Evolutionary conservation across 768 basidiomycete genomes (phyloP).

Genomic region (Nidularia pulvinata): DNA sequence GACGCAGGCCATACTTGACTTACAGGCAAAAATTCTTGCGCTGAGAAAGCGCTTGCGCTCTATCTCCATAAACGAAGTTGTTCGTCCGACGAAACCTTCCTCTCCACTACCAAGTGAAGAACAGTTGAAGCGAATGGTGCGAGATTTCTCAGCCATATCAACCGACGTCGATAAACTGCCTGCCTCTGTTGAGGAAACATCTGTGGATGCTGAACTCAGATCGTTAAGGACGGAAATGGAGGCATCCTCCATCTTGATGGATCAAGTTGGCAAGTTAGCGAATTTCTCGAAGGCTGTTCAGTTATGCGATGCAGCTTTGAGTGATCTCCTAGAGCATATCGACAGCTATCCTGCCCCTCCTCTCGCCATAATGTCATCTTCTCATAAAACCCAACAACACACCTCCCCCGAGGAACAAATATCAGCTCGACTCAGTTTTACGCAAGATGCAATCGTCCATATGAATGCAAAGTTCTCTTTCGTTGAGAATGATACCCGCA

Average conservation of each 20-base stretch:
- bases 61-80: conserved; percentile 55
- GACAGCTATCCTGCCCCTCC: conserved; percentile 79
- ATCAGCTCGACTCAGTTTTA: conserved; percentile 61
- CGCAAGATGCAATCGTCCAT: conserved; percentile 45
- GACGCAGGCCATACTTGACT: conserved; percentile 36
- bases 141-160: conserved; percentile 42
- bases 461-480: conserved; percentile 38
- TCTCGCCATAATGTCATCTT: conserved; percentile 46
- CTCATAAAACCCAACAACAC: conserved; percentile 36
- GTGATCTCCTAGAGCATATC: conserved; percentile 83
- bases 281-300: conserved; percentile 47
- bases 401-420: conserved; percentile 70
- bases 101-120: conserved; percentile 50
- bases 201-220: conserved; percentile 56
- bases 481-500: conserved; percentile 61
- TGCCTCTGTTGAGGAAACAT: conserved; percentile 28
- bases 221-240: conserved; percentile 63
- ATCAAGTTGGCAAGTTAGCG: conserved; percentile 52
- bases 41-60: conserved; percentile 63
- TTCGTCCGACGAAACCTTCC: conserved; percentile 40
- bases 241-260: conserved; percentile 44
- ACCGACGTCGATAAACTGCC: conserved; percentile 50
- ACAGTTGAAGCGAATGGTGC: conserved; percentile 44
- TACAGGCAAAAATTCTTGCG: conserved; percentile 48
- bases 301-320: conserved; percentile 73